These are phyloP conservation scores for Xylaria sp. DNA, from an alignment of 2,329 filamentous ascomycete genomes.

Conservation along the genomic window DNA sequence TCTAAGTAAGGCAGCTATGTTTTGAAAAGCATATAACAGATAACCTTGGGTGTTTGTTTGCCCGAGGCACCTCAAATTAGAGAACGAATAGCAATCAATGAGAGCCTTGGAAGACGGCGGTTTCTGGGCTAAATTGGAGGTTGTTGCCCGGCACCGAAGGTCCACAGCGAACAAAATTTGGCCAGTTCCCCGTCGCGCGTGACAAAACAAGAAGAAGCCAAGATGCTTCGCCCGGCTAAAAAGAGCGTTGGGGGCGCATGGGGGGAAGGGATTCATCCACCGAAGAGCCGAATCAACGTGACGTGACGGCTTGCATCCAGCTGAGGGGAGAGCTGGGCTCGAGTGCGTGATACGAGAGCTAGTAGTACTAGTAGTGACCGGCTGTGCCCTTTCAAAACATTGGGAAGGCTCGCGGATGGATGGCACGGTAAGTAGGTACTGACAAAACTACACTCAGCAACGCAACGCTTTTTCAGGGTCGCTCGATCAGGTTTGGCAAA, in stretches of 20 bases:
- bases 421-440: conserved; percentile 15
- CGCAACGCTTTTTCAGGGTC: conserved; percentile 31
- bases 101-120: conserved; percentile 14
- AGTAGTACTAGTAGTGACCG: conserved; percentile 2
- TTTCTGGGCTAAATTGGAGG: conserved; percentile 30
- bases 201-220: conserved; percentile 31
- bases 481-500: conserved; percentile 34
- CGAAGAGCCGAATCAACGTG: conserved; percentile 22
- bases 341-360: conserved; percentile 17
- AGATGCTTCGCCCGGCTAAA: conserved; percentile 27
- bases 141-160: conserved; percentile 31
- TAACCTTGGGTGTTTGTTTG: background rate
- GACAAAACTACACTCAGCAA: background rate
- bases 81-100: conserved; percentile 12
- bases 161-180: conserved; percentile 35
- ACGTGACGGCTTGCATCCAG: conserved; percentile 30
- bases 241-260: conserved; percentile 22
- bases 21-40: conserved; percentile 13
- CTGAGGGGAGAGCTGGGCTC: conserved; percentile 17
- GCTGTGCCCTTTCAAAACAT: conserved; percentile 19
- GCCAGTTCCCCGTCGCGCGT: conserved; percentile 23
- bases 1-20: background rate
- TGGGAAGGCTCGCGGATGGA: conserved; percentile 22
- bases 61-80: conserved; percentile 7
- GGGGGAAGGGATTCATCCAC: conserved; percentile 2